Evolutionary conservation across 441 rosid genomes (phyloP).

Genomic region (Rhodomyrtus psidioides): DNA sequence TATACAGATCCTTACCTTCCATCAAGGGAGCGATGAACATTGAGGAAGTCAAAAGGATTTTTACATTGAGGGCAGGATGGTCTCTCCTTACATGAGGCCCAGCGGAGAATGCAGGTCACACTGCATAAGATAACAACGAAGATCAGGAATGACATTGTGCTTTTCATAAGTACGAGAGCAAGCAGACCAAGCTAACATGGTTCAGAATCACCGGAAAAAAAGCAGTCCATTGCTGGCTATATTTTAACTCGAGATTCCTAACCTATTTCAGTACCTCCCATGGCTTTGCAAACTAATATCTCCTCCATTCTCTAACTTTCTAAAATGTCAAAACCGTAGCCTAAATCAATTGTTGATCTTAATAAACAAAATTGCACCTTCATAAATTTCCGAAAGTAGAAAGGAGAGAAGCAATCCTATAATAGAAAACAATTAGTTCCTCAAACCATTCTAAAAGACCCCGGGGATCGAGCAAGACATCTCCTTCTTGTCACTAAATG

Average conservation of each 20-base stretch:
- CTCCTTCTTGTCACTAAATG: not conserved
- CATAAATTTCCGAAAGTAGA: not conserved
- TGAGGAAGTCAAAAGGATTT: slow-evolving; percentile 78
- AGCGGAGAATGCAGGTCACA: slow-evolving; percentile 79
- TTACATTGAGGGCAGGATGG: slow-evolving; percentile 92
- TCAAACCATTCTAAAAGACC: not conserved
- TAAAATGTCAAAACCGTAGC: not conserved
- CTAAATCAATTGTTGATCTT: not conserved
- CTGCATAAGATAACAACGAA: slow-evolving; percentile 33
- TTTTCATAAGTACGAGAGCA: not conserved
- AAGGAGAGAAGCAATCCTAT: not conserved
- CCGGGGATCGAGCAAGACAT: not conserved
- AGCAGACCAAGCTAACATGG: no score
- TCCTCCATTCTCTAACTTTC: not conserved
- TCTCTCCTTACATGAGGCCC: slow-evolving; percentile 71
- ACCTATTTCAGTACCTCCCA: not conserved
- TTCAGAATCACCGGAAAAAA: no score
- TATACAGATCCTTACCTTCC: slow-evolving; percentile 47
- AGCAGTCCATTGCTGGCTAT: not conserved
- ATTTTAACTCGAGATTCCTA: not conserved
- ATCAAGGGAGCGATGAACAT: slow-evolving; percentile 72
- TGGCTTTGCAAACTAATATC: not conserved
- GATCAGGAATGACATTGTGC: not conserved
- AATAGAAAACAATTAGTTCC: not conserved
- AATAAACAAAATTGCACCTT: not conserved